These are phyloP conservation scores for Cercospora nicotianae DNA, from an alignment of 2,329 filamentous ascomycete species.

Conservation along the genomic window DNA sequence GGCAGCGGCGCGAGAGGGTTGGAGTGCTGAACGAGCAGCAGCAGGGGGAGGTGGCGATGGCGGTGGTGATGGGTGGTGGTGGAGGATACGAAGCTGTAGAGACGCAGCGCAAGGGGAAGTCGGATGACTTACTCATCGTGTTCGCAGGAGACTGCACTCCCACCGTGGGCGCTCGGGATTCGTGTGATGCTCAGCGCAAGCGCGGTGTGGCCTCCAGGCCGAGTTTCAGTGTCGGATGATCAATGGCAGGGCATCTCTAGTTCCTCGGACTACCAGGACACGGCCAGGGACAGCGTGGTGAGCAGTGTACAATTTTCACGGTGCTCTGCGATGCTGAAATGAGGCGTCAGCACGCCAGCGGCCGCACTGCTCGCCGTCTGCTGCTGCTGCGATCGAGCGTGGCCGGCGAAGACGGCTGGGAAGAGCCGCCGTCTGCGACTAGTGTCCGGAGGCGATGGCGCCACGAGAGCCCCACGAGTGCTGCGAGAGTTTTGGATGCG, in stretches of 20 bases:
- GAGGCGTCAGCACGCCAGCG: not conserved
- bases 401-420: not conserved
- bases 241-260: not conserved
- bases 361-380: not conserved
- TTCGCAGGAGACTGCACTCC: not conserved
- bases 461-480: not conserved
- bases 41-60: not conserved
- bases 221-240: not conserved
- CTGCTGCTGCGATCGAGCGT: not conserved
- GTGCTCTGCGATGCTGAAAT: not conserved
- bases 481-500: not conserved
- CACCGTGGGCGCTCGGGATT: not conserved
- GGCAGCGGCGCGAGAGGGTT: not conserved
- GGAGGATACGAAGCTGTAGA: not conserved
- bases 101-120: not conserved
- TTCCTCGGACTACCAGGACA: not conserved
- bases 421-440: not conserved
- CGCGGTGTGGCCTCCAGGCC: not conserved
- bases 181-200: not conserved
- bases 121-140: constrained; percentile 9
- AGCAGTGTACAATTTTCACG: not conserved
- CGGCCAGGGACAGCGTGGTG: not conserved
- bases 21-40: not conserved
- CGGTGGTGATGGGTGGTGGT: not conserved
- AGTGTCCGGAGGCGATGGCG: not conserved